Evolutionary conservation across 768 basidiomycete genomes (phyloP).

Genomic region (Mycena polygramma): DNA sequence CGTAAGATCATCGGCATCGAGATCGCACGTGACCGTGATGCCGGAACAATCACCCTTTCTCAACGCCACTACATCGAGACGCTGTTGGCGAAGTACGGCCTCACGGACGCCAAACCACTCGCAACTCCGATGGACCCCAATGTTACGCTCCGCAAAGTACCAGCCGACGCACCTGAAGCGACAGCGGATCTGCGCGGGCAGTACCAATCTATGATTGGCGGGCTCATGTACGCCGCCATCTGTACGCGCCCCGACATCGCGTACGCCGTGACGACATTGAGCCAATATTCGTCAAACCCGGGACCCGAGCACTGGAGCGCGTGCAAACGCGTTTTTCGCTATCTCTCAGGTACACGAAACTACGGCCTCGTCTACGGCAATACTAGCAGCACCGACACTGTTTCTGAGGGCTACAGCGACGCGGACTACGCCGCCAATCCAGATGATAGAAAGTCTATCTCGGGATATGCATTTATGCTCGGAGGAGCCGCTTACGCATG

Average conservation of each 20-base stretch:
- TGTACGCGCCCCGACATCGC: constrained; percentile 41
- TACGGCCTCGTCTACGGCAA: constrained; percentile 18
- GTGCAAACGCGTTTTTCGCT: constrained; percentile 47
- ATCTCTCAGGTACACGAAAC: constrained; percentile 47
- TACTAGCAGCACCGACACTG: neutral
- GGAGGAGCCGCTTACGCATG: constrained; percentile 30
- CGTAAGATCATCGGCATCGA: constrained; percentile 19
- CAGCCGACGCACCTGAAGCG: neutral
- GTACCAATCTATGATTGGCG: constrained; percentile 27
- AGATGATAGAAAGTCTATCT: constrained; percentile 32
- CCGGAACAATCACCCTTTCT: constrained; percentile 24
- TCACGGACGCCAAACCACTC: constrained; percentile 21
- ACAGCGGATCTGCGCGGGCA: constrained; percentile 6
- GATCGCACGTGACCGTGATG: constrained; percentile 31
- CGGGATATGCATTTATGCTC: constrained; percentile 26
- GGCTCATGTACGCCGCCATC: constrained; percentile 29
- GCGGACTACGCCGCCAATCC: constrained; percentile 28
- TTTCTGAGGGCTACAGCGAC: constrained; percentile 12
- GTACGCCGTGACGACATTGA: constrained; percentile 32
- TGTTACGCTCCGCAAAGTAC: constrained; percentile 9
- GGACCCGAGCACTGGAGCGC: constrained; percentile 47
- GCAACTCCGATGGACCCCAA: constrained; percentile 29
- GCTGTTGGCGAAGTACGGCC: constrained; percentile 14
- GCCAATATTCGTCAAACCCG: constrained; percentile 40
- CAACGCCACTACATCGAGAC: constrained; percentile 21